Evolutionary conservation across 345 rosid genomes (phyloP).

Genomic region (Eucalyptus cloeziana): DNA sequence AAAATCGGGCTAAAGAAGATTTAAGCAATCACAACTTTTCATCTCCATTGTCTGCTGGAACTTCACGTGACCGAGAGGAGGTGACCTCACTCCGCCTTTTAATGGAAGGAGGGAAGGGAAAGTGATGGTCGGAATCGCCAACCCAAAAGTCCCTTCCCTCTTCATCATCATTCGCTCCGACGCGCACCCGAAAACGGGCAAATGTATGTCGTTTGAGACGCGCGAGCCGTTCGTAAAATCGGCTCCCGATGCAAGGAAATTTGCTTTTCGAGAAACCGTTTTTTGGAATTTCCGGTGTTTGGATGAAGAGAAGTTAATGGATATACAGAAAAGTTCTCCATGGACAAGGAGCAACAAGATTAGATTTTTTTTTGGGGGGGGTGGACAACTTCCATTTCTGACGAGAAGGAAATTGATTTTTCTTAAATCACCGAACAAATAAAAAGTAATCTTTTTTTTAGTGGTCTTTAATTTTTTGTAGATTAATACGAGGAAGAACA

Average conservation of each 20-base stretch:
- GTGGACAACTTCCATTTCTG: neutral
- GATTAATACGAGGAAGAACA: no score
- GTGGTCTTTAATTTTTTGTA: neutral
- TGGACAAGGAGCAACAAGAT: neutral
- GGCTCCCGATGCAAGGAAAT: neutral
- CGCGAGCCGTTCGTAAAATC: no score
- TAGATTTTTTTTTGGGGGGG: no score
- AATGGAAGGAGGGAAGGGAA: neutral
- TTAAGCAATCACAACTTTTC: neutral
- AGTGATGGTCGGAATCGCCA: neutral
- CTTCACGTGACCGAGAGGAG: neutral
- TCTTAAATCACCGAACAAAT: neutral
- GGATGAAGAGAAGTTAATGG: neutral
- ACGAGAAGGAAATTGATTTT: neutral
- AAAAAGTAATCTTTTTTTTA: no score
- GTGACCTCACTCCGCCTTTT: neutral
- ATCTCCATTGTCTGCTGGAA: neutral
- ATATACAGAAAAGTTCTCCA: neutral
- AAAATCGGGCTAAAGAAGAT: neutral
- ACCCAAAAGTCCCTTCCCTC: neutral
- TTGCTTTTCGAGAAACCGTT: fast-evolving
- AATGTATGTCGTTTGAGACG: neutral
- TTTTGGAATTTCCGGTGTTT: neutral
- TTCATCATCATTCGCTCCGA: neutral
- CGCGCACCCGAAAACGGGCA: neutral